A percentile compares a stretch with the other conserved stretches of the same genome.
Conservation (phyloP, 805 yeast species). For the Torulaspora maleeae region DNA sequence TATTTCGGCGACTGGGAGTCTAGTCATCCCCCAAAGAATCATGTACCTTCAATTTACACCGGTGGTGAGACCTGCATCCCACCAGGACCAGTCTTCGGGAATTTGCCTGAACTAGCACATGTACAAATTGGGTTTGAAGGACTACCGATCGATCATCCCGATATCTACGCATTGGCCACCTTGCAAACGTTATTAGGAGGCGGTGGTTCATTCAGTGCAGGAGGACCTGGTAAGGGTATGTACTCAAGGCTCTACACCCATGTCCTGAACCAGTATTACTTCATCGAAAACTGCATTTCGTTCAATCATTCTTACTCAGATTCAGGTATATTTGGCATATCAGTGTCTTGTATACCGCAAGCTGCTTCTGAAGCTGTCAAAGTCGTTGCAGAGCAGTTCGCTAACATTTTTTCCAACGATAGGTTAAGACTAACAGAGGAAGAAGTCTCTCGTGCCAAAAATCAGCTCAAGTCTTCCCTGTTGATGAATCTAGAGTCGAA, state of each 20-base stretch:
- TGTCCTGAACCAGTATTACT: constrained; percentile 86
- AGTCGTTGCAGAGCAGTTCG: constrained; percentile 62
- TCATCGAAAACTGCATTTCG: constrained; percentile 80
- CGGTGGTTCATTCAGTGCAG: constrained; percentile 96
- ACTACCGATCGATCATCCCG: constrained; percentile 73
- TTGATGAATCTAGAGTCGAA: constrained; percentile 91
- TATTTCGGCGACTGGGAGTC: constrained; percentile 60
- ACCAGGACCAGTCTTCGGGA: constrained; percentile 52
- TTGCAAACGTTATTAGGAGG: constrained; percentile 91
- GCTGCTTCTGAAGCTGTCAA: constrained; percentile 83
- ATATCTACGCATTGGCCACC: constrained; percentile 84
- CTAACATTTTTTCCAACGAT: constrained; percentile 46
- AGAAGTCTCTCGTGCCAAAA: constrained; percentile 87
- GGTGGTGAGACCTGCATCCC: constrained; percentile 57
- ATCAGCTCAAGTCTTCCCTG: constrained; percentile 80
- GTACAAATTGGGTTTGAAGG: constrained; percentile 88
- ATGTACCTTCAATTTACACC: constrained; percentile 47
- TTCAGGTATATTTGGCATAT: constrained; percentile 86
- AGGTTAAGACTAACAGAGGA: constrained; percentile 58
- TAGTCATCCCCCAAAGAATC: constrained; percentile 24
- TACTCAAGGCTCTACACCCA: constrained; percentile 88
- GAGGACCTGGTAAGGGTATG: constrained; percentile 99
- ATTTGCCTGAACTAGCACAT: constrained; percentile 75
- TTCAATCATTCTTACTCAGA: constrained; percentile 89
- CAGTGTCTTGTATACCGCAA: constrained; percentile 77